Base-by-base conservation (phyloP, 164 flowering plant genomes). In the Aristolochia contorta region DNA sequence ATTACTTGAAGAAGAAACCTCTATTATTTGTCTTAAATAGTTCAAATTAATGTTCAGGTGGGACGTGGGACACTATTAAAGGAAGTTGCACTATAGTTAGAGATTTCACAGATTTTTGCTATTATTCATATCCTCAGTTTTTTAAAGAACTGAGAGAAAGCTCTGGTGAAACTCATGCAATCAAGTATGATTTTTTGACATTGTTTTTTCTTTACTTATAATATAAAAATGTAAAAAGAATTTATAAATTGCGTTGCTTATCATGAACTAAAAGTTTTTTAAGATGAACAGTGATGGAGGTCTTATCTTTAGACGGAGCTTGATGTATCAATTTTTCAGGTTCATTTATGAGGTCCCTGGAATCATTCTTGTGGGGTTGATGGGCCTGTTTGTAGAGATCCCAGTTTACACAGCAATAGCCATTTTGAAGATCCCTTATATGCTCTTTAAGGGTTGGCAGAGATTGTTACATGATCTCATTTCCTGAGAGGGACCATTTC, bases 401-500 rank as follows among this genome's bases (percentile, higher is more conserved):
- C 99, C 99, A 62, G 75, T 80, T 47, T 90, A 71, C 71, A 77
- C 92, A 21, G 75, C 69, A 9, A 86, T 93, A 62, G 91, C 95
- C 32, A 18, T 88, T 49, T 61, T 82, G 20, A 93, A 93, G 78
- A 86, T 92, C 73, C 99, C 99, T 41, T 90, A 77, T 73, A 66
- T 90, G 84, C 71, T 93, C 73, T 80, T 90, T 71, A 86, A 82
- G 66, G 98, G 98, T 20, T 89, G 97, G 97, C 84, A 77, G 9
- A 67, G 95, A 37, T 71, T 92, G 30, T 53, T 75, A 24, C 91
- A 84, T 56, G 98, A 92, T 72, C 74, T 87, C 18, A 73, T 92
- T 25, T 81, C 84, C 74, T 79, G 98, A 51, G 97, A 89, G 70
- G 96, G 98, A n/a, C 97, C 98, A 16, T 92, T 92, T 71, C 80